phyloP scores from a whole-genome alignment of 345 rosid genomes.

The Citropsis articulata region DNA sequence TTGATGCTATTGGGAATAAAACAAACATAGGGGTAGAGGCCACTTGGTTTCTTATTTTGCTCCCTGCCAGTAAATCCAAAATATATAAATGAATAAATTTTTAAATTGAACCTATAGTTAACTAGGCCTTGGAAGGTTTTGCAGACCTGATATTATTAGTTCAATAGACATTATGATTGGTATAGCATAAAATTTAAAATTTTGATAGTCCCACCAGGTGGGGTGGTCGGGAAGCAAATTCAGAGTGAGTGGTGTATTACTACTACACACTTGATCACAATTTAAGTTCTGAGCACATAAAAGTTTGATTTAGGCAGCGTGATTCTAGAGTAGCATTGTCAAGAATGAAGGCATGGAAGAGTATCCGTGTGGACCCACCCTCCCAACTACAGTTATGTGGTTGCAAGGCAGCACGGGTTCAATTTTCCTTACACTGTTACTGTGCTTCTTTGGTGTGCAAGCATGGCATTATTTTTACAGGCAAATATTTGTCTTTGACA shows the following conservation, averaged over 20 bases:
- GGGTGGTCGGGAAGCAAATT: background rate
- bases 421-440: background rate
- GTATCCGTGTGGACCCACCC: background rate
- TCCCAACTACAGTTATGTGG: background rate
- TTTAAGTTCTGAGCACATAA: background rate
- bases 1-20: background rate
- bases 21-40: background rate
- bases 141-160: background rate
- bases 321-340: background rate
- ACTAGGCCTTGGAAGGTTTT: background rate
- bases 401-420: background rate
- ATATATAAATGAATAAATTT: no score
- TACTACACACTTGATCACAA: background rate
- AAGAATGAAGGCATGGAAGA: background rate
- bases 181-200: background rate
- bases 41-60: background rate
- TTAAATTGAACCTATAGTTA: background rate
- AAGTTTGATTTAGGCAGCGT: background rate
- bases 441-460: background rate
- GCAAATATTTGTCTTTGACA: constrained; percentile 10
- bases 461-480: background rate
- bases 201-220: background rate
- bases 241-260: background rate
- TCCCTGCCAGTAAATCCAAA: background rate
- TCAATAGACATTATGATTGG: background rate